These are phyloP conservation scores for Talaromyces sp. DNA, from an alignment of 2,329 filamentous ascomycete species.

Conservation along the genomic window DNA sequence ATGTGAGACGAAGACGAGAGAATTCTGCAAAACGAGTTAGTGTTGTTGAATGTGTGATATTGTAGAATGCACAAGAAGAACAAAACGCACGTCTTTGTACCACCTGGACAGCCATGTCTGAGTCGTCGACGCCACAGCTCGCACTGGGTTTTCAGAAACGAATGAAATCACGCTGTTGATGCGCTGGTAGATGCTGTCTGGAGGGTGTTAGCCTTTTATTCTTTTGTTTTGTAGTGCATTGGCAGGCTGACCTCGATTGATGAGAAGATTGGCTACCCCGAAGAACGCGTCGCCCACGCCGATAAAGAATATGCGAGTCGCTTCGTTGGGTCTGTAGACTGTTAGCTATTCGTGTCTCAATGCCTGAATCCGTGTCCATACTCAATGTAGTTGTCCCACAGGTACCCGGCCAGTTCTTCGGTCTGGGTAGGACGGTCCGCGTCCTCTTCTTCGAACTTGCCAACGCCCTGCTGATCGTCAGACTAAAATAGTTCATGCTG, in stretches of 20 bases:
- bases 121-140: constrained; percentile 73
- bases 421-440: constrained; percentile 49
- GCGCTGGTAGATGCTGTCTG: constrained; percentile 56
- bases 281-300: constrained; percentile 86
- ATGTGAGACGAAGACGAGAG: constrained; percentile 68
- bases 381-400: constrained; percentile 98
- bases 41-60: neutral
- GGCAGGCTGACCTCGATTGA: constrained; percentile 57
- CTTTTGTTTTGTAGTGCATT: neutral
- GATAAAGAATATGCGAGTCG: constrained; percentile 73
- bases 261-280: constrained; percentile 74
- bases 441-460: constrained; percentile 41
- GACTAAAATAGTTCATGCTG: neutral
- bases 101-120: constrained; percentile 62
- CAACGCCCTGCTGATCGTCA: constrained; percentile 8
- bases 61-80: neutral
- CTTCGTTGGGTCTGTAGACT: constrained; percentile 51
- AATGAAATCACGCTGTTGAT: constrained; percentile 74
- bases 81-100: constrained; percentile 61
- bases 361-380: constrained; percentile 26
- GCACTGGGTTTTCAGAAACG: constrained; percentile 66
- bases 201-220: neutral
- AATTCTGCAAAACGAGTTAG: constrained; percentile 46
- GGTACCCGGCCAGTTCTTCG: constrained; percentile 71
- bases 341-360: constrained; percentile 6